phyloP scores from a whole-genome alignment of 306 rosid species.

The Astragalus membranaceus region DNA sequence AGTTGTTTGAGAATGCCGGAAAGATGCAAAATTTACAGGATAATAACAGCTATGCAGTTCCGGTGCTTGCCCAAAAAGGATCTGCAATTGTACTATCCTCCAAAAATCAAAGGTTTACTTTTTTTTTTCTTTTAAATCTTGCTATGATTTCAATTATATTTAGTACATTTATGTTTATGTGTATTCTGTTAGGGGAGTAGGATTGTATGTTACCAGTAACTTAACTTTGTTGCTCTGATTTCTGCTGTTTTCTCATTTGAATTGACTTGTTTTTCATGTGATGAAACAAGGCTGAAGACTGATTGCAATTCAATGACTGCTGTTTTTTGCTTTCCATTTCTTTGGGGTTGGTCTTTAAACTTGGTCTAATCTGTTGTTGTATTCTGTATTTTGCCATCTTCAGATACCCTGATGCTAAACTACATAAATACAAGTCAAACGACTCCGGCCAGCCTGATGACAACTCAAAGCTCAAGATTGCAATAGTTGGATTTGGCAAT shows the following conservation, averaged over 20 bases:
- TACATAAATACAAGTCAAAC: slow-evolving; percentile 11
- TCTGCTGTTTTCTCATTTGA: slow-evolving; percentile 1
- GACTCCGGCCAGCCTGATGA: slow-evolving; percentile 20
- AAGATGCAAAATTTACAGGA: slow-evolving; percentile 14
- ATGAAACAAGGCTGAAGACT: background rate
- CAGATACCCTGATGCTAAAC: slow-evolving; percentile 31
- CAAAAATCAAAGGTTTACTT: slow-evolving; percentile 26
- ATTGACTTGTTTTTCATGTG: background rate
- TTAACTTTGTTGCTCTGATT: background rate
- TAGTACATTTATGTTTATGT: background rate
- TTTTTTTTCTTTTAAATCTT: background rate
- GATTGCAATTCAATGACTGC: background rate
- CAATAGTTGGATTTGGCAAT: slow-evolving; percentile 80
- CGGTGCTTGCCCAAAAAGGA: slow-evolving; percentile 24
- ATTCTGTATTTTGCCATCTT: slow-evolving; percentile 13
- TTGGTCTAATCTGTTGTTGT: slow-evolving; percentile 2
- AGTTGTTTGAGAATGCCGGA: slow-evolving; percentile 45
- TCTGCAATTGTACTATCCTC: slow-evolving; percentile 34
- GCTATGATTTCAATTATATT: background rate
- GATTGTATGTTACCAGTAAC: background rate
- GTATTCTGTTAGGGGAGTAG: background rate
- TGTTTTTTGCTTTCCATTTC: background rate
- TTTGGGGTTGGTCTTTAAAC: background rate
- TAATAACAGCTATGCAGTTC: background rate
- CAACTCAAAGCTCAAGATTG: slow-evolving; percentile 57